Evolutionary conservation across 2,329 filamentous ascomycete species (phyloP).

Genomic region (Aspergillus fumigatus): DNA sequence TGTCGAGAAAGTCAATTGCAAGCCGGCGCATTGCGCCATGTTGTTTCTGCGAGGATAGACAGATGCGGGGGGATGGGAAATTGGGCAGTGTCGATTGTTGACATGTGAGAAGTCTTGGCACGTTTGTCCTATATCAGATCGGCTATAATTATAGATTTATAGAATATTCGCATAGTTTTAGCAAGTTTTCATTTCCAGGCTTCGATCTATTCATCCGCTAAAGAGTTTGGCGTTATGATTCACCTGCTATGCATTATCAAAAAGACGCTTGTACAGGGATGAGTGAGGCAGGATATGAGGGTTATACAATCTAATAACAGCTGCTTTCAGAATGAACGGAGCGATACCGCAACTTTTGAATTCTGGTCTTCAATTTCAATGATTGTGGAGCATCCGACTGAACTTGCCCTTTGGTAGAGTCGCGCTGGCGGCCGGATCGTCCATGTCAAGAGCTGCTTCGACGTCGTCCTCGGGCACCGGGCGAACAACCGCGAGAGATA

Average conservation of each 20-base stretch:
- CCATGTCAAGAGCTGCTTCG: conserved; percentile 41
- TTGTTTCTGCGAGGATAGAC: background rate
- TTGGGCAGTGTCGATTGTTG: background rate
- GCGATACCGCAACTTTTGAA: background rate
- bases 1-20: conserved; percentile 1
- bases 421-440: conserved; percentile 36
- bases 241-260: background rate
- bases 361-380: background rate
- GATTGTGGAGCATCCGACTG: background rate
- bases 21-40: conserved; percentile 22
- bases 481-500: conserved; percentile 51
- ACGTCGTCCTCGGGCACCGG: conserved; percentile 36
- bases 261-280: background rate
- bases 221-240: background rate
- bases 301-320: background rate
- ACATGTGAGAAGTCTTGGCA: background rate
- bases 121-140: background rate
- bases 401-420: conserved; percentile 23
- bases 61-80: background rate
- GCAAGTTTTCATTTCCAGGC: background rate
- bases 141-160: too few species aligned
- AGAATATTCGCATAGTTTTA: background rate
- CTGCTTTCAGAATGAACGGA: background rate
- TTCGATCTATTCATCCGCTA: background rate
- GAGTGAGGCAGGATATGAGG: background rate